Evolutionary conservation across 2,329 filamentous ascomycete species (phyloP).

Genomic region (Waltergamsia citrina): DNA sequence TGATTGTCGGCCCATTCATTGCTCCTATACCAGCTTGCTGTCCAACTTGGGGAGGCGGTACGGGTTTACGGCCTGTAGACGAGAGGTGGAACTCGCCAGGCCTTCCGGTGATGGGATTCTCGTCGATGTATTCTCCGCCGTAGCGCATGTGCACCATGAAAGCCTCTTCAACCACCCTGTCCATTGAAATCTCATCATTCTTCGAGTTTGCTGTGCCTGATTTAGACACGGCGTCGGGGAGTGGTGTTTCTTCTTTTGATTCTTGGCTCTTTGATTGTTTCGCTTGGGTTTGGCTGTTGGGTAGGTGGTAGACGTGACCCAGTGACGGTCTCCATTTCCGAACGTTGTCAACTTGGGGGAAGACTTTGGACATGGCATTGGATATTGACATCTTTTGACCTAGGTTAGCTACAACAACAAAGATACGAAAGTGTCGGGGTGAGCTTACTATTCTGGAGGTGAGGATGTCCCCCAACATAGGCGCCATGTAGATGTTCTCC

Average conservation of each 20-base stretch:
- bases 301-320: constrained; percentile 41
- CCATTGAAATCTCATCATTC: constrained; percentile 27
- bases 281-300: constrained; percentile 14
- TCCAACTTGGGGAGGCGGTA: constrained; percentile 19
- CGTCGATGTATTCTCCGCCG: constrained; percentile 57
- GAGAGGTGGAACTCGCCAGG: constrained; percentile 57
- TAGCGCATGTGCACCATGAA: constrained; percentile 47
- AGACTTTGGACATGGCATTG: constrained; percentile 40
- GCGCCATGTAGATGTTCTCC: constrained; percentile 59
- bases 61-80: constrained; percentile 45
- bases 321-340: constrained; percentile 45
- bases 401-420: background rate
- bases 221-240: constrained; percentile 24
- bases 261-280: constrained; percentile 23
- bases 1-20: constrained; percentile 23
- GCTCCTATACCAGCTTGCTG: constrained; percentile 21
- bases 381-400: constrained; percentile 40
- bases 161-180: constrained; percentile 47
- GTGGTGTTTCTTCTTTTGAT: constrained; percentile 37
- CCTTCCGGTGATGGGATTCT: constrained; percentile 57
- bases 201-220: constrained; percentile 18
- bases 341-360: constrained; percentile 39
- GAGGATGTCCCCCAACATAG: constrained; percentile 49
- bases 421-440: no score
- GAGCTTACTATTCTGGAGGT: constrained; percentile 44